Evolutionary conservation across 2,329 filamentous ascomycete genomes (phyloP).

Genomic region (Capronia americana): DNA sequence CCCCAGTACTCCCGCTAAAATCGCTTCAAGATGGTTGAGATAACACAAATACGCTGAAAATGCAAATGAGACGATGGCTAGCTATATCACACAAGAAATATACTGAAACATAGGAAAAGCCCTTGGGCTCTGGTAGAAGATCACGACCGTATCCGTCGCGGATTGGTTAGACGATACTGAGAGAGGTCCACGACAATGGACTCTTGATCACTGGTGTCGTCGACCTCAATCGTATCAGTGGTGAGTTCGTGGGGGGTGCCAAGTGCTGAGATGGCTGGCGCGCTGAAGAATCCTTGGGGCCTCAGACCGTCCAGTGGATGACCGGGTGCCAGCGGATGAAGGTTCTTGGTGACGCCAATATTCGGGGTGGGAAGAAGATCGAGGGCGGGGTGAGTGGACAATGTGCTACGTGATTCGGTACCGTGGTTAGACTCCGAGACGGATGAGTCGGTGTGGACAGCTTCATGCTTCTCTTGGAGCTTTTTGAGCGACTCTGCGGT

Average conservation of each 20-base stretch:
- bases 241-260: constrained; percentile 7
- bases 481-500: constrained; percentile 64
- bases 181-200: constrained; percentile 38
- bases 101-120: not conserved
- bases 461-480: constrained; percentile 52
- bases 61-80: not conserved
- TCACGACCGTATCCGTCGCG: constrained; percentile 28
- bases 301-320: constrained; percentile 30
- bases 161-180: constrained; percentile 32
- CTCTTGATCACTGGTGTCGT: constrained; percentile 36
- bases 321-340: constrained; percentile 11
- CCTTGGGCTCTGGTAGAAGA: not conserved
- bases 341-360: constrained; percentile 11
- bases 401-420: constrained; percentile 19
- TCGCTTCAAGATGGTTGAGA: constrained; percentile 25
- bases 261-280: constrained; percentile 15
- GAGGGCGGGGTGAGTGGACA: constrained; percentile 26
- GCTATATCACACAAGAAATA: constrained; percentile 21
- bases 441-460: constrained; percentile 34
- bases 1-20: constrained; percentile 22
- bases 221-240: constrained; percentile 38
- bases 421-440: constrained; percentile 17
- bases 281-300: constrained; percentile 23
- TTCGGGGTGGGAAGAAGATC: constrained; percentile 27
- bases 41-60: constrained; percentile 27